Evolutionary conservation across 352 stramenopile genomes (phyloP), one percentile per base, ranked within the genome.

Genomic region (Globisporangium paroecandrum): DNA sequence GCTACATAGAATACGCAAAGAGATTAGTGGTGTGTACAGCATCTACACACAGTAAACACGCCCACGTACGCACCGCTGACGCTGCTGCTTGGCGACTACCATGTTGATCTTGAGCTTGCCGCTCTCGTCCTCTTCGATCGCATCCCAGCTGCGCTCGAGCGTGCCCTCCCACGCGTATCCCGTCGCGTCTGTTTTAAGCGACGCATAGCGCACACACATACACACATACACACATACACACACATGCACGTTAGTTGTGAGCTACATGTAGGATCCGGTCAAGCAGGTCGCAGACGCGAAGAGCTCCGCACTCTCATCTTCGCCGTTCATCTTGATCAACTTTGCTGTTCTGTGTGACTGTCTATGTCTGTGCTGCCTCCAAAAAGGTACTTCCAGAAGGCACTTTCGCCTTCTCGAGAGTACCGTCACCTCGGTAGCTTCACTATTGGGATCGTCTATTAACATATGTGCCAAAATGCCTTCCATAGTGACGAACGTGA

Each of bases 101-200:
- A 86, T 68, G 54, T 85, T 65, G 68, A 95, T 81, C 74, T 93
- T 92, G 74, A 95, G 83, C 69, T 90, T 86, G 32, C 88, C 88
- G 18, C 75, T 85, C 59, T 90, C 88, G 64, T 95, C 88, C 67
- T 95, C 88, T 68, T 94, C 80, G 64, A 95, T 94, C 18, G 79
- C 83, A 66, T 95, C 86, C 88, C 88, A 95, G 49, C 85, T 94
- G 65, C 88, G 82, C 78, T 95, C 88, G 32, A 95, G 76, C 56
- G 83, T 77, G 62, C 86, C 86, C 72, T 95, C 88, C 88, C 88
- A 95, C 67, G 86, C 77, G 76, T 95, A 95, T 24, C 86, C 88
- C 38, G 79, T 82, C 22, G 57, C 69, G 70, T 34, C 38, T 71
- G 38, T 25, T 25, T 36, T 9, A 41, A 41, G 5, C 36, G 3